These are phyloP conservation scores for Lactarius vividus DNA, from an alignment of 768 basidiomycete genomes.

Conservation along the genomic window DNA sequence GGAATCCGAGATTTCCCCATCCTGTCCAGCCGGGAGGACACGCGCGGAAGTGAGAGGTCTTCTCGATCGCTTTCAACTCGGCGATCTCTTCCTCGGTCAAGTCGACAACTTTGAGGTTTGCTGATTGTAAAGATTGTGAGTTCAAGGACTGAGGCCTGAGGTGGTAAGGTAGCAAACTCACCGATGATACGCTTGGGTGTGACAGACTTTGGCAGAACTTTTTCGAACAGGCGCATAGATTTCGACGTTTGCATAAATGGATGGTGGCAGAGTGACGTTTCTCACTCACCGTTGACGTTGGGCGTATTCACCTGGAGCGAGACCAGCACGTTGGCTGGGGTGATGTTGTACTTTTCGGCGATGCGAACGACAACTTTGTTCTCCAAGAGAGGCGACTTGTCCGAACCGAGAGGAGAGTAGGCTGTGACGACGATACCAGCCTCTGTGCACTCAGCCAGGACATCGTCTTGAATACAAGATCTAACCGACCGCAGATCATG, in stretches of 20 bases:
- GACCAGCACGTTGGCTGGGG: constrained; percentile 65
- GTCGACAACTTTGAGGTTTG: constrained; percentile 60
- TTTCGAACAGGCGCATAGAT: constrained; percentile 3
- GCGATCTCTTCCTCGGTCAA: constrained; percentile 59
- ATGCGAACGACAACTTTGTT: constrained; percentile 60
- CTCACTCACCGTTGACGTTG: constrained; percentile 47
- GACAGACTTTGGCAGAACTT: constrained; percentile 76
- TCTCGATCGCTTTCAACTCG: constrained; percentile 57
- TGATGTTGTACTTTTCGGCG: constrained; percentile 57
- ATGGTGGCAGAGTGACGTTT: constrained; percentile 8
- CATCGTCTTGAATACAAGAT: constrained; percentile 63
- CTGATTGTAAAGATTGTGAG: constrained; percentile 32
- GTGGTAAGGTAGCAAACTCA: constrained; percentile 31
- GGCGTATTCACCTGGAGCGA: constrained; percentile 71
- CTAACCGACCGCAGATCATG: constrained; percentile 33
- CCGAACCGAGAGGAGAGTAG: constrained; percentile 77
- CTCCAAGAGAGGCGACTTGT: constrained; percentile 61
- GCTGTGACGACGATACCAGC: constrained; percentile 72
- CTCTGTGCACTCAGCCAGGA: constrained; percentile 55
- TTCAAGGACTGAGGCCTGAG: neutral
- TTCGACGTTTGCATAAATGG: constrained; percentile 24
- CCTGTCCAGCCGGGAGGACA: constrained; percentile 65
- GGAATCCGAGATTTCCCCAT: constrained; percentile 61
- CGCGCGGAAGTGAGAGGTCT: constrained; percentile 60
- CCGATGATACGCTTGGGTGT: constrained; percentile 60